Conservation (phyloP, 352 stramenopile genomes). For the Blastocystis sp. region DNA sequence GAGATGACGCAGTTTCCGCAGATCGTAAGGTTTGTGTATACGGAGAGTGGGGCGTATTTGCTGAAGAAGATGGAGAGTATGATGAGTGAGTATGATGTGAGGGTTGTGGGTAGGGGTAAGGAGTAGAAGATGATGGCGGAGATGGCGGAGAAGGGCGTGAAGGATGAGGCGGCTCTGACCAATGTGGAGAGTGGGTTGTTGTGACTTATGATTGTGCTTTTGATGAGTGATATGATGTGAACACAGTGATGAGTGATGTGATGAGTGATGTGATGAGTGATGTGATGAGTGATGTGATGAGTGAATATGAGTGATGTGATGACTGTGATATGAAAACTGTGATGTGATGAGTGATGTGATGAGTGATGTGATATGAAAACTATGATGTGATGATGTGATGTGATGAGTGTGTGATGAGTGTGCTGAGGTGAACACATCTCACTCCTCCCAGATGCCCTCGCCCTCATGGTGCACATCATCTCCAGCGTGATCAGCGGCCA, state of each 20-base stretch:
- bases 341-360: too few species aligned
- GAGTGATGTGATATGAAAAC: too few species aligned
- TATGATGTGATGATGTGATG: background rate
- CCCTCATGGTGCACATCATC: slow-evolving; percentile 57
- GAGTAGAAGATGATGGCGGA: background rate
- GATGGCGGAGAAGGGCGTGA: background rate
- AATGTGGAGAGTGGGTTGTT: background rate
- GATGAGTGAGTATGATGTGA: slow-evolving; percentile 45
- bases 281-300: too few species aligned
- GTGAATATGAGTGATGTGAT: too few species aligned
- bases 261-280: too few species aligned
- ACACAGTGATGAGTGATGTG: background rate
- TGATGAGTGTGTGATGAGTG: background rate
- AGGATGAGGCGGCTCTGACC: background rate
- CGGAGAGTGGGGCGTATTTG: slow-evolving; percentile 17
- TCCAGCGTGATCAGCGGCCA: slow-evolving; percentile 40
- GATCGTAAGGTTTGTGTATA: slow-evolving; percentile 59
- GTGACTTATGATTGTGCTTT: background rate
- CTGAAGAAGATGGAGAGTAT: background rate
- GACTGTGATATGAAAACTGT: too few species aligned
- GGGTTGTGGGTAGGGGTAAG: background rate
- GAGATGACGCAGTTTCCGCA: slow-evolving; percentile 67
- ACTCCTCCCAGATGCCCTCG: background rate
- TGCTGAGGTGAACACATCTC: background rate
- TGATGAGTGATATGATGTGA: background rate